Conservation (phyloP, 2,329 filamentous ascomycete genomes). For the Botrytis galanthina region DNA sequence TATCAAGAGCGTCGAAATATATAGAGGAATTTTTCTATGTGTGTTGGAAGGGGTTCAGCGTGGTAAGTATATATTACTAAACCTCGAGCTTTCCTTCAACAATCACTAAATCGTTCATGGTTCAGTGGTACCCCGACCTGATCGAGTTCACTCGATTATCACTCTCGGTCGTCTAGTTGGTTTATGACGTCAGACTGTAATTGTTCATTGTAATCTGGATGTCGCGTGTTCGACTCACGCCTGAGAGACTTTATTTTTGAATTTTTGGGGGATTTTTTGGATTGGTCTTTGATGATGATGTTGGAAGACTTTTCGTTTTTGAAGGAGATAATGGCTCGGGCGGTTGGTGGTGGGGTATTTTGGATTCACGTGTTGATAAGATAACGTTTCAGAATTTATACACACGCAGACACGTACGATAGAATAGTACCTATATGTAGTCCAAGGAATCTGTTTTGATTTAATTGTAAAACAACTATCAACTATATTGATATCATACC, state of each 20-base stretch:
- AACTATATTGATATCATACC: not conserved
- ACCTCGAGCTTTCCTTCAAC: no score
- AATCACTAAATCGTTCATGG: not conserved
- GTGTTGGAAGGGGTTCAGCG: not conserved
- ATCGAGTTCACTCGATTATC: slow-evolving; percentile 7
- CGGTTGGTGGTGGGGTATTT: not conserved
- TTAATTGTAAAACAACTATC: not conserved
- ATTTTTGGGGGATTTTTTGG: not conserved
- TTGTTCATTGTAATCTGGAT: slow-evolving; percentile 9
- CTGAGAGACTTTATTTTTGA: not conserved
- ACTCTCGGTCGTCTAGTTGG: slow-evolving; percentile 12
- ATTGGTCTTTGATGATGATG: not conserved
- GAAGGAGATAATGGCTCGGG: not conserved
- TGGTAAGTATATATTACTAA: not conserved
- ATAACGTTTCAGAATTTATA: not conserved
- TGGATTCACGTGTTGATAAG: not conserved
- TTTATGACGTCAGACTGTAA: slow-evolving; percentile 16
- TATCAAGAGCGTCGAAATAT: not conserved
- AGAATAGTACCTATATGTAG: no score
- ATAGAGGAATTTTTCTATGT: not conserved
- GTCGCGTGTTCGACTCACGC: slow-evolving; percentile 13
- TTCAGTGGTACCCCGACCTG: slow-evolving; percentile 3
- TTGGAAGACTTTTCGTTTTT: not conserved
- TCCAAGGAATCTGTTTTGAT: not conserved
- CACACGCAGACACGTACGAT: no score